Evolutionary conservation across 768 basidiomycete species (phyloP), one percentile per base, ranked within the genome.

Genomic region (Phaeotremella skinneri): DNA sequence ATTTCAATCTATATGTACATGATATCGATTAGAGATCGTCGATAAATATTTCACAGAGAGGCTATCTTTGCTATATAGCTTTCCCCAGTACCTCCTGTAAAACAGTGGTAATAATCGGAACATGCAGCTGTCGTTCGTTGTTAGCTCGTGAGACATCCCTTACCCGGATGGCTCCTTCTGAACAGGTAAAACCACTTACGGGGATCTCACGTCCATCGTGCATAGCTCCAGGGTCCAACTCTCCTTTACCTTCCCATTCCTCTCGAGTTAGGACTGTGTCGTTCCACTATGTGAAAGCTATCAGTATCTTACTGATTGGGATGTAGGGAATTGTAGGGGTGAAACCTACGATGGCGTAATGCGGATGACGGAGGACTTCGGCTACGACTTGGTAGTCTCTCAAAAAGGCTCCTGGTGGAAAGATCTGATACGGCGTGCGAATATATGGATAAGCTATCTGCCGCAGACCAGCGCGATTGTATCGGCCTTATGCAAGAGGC

Each of bases 401-500:
- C n/a, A 41, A 34, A 32, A 61, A 61, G 21, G 47, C 43, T 26
- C 48, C 41, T 23, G 55, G 48, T 13, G 59, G 54, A 25, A 61
- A 61, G 32, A 61, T 41, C 59, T 61, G 37, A 39, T 23, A 20
- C n/a, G n/a, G n/a, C n/a, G n/a, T n/a, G n/a, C n/a, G n/a, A n/a
- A n/a, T n/a, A n/a, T n/a, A n/a, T n/a, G n/a, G n/a, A n/a, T n/a
- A n/a, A n/a, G n/a, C n/a, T n/a, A n/a, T n/a, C n/a, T n/a, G n/a
- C n/a, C n/a, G n/a, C n/a, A n/a, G n/a, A n/a, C n/a, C n/a, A n/a
- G n/a, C n/a, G n/a, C n/a, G n/a, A n/a, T n/a, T n/a, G n/a, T n/a
- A n/a, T n/a, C n/a, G n/a, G n/a, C n/a, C n/a, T n/a, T n/a, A n/a
- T n/a, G n/a, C n/a, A n/a, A n/a, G n/a, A n/a, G n/a, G n/a, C n/a